These are phyloP conservation scores for Kockiozyma suomiensis DNA, from an alignment of 805 yeast genomes.

Conservation along the genomic window DNA sequence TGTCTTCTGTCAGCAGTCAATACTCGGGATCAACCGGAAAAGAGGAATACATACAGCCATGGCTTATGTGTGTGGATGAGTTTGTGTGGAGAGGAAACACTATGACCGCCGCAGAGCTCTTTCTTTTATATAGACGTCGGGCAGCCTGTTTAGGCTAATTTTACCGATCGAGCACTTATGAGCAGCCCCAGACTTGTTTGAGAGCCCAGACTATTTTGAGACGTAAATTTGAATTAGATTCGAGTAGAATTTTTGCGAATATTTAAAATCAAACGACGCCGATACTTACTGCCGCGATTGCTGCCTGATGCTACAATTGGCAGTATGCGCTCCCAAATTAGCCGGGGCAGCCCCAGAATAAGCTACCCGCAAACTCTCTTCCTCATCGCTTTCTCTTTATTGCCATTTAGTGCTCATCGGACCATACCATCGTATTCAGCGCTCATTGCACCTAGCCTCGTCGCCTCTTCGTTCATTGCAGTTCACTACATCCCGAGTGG, in stretches of 20 bases:
- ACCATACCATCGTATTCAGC: no score
- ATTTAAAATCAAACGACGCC: neutral
- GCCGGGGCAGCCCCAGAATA: neutral
- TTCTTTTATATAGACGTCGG: neutral
- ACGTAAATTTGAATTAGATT: no score
- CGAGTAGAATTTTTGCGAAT: no score
- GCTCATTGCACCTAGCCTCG: no score
- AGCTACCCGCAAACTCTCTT: neutral
- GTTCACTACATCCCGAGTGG: neutral
- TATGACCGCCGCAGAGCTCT: neutral
- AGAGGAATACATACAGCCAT: neutral
- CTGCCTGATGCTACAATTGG: neutral
- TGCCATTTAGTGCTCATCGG: no score
- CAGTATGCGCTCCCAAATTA: neutral
- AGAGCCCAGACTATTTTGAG: no score
- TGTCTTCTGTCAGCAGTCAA: neutral
- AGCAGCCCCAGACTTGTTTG: neutral
- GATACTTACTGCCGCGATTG: neutral
- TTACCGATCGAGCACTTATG: neutral
- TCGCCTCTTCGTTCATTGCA: no score
- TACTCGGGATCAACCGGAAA: neutral
- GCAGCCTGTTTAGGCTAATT: conserved; percentile 5
- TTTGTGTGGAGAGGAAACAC: neutral
- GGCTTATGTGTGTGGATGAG: neutral
- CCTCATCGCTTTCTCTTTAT: neutral